Evolutionary conservation across 1,139 yeast genomes (phyloP), one percentile per base, ranked within the genome.

Genomic region (Insectozyma bohioensis): DNA sequence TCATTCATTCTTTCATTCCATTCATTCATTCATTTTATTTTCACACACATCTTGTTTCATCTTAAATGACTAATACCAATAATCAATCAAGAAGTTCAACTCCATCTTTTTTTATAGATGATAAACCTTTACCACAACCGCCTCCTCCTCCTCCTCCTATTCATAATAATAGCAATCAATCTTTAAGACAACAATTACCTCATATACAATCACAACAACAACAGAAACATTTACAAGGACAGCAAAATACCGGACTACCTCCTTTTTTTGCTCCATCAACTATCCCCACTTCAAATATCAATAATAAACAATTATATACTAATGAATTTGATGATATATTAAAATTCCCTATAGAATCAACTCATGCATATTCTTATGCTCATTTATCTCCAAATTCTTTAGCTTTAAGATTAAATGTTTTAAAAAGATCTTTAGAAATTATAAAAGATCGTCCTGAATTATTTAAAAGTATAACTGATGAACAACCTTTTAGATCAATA

Each of bases 361-460:
- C 94, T 2, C 92, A 85, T 52, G 84, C 95, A 2, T 86, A 84
- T 51, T 85, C 95, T 0, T 86, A 85, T 54, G 88, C 94, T 5
- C 86, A 84, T 40, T 63, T 85, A 36, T 81, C 94, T 4, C 92
- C 88, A 13, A 83, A 84, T 49, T 82, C 95, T 2, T 58, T 86
- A 37, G 86, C 94, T 0, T 75, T 85, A 34, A 63, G 95, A 36
- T 61, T 86, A 40, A 80, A 81, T 39, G 88, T 85, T 12, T 63
- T 86, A 47, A 84, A 80, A 48, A 63, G 95, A 42, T 82, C 94
- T 6, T 59, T 86, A 32, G 87, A 85, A 52, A 83, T 85, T 29
- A 57, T 84, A 27, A 59, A 77, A 37, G 88, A 80, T 34, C 61
- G 83, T 30, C 85, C 85, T 0, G 76, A 68, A 27, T 58, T 78